A percentile compares a stretch with the other conserved stretches of the same genome.
Evolutionary conservation across 202 grass and related monocot genomes (phyloP).

Genomic region (Alloteropsis angusta): DNA sequence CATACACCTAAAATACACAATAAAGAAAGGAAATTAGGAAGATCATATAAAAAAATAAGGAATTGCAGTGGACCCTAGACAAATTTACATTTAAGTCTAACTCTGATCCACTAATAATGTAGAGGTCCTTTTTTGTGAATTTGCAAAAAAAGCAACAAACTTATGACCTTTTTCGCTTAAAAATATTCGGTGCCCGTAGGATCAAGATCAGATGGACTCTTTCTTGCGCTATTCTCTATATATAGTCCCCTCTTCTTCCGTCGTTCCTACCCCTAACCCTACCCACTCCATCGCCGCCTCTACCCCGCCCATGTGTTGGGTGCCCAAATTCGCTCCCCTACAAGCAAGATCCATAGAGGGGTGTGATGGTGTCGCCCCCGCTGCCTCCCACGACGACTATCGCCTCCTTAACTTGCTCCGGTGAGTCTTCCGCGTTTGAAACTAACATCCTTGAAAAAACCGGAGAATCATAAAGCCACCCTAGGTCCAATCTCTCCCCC

Average conservation of each 20-base stretch:
- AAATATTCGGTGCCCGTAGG: neutral
- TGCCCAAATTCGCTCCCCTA: neutral
- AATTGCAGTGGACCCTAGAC: neutral
- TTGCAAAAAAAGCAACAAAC: neutral
- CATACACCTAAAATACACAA: constrained; percentile 31
- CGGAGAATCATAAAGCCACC: neutral
- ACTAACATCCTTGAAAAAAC: neutral
- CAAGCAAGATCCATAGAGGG: neutral
- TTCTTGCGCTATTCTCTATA: neutral
- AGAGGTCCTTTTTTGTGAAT: neutral
- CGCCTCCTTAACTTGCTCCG: neutral
- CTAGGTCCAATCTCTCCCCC: neutral
- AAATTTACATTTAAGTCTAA: neutral
- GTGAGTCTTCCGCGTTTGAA: neutral
- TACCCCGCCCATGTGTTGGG: neutral
- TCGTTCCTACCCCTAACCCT: neutral
- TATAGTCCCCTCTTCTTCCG: neutral
- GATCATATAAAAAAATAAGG: neutral
- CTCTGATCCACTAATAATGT: neutral
- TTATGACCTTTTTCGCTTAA: neutral
- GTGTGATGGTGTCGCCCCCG: neutral
- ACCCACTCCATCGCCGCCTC: neutral
- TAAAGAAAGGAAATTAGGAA: neutral
- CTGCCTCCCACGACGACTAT: too few species aligned
- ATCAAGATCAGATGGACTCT: neutral